These are phyloP conservation scores for Articulospora tetracladia DNA, from an alignment of 495 filamentous ascomycete species.

Conservation along the genomic window DNA sequence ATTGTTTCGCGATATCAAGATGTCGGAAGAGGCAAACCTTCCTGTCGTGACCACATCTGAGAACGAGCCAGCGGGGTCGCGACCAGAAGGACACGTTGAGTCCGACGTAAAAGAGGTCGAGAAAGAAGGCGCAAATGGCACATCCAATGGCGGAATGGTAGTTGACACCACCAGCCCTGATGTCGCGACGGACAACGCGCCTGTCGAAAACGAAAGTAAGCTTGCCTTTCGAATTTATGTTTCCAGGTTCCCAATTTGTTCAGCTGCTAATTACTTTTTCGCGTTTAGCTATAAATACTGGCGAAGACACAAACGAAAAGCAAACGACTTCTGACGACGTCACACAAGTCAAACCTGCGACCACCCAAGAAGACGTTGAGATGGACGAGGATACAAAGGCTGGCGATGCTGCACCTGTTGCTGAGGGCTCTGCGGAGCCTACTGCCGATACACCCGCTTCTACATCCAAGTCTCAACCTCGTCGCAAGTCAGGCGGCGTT, in stretches of 20 bases:
- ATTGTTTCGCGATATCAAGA: constrained; percentile 21
- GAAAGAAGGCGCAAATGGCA: constrained; percentile 15
- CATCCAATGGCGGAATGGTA: constrained; percentile 1
- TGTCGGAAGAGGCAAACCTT: constrained; percentile 22
- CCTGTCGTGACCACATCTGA: constrained; percentile 11
- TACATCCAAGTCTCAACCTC: constrained; percentile 38
- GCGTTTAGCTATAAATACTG: constrained; percentile 12
- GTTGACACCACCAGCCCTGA: background rate
- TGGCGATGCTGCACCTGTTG: constrained; percentile 22
- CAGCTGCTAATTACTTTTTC: constrained; percentile 13
- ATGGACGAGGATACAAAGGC: constrained; percentile 18
- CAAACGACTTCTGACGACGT: constrained; percentile 9
- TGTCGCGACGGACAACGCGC: constrained; percentile 19
- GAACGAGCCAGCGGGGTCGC: constrained; percentile 27
- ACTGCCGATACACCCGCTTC: constrained; percentile 28
- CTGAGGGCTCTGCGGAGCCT: constrained; percentile 24
- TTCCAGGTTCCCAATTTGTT: background rate
- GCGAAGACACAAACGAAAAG: constrained; percentile 14
- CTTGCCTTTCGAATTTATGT: constrained; percentile 4
- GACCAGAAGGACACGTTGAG: constrained; percentile 22
- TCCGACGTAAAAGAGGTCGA: constrained; percentile 17
- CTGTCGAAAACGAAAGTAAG: constrained; percentile 9
- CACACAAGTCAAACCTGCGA: constrained; percentile 14
- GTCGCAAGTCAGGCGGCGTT: constrained; percentile 62
- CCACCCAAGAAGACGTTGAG: constrained; percentile 8